Evolutionary conservation across 768 basidiomycete species (phyloP).

Genomic region (Chlorophyllum brunneum): DNA sequence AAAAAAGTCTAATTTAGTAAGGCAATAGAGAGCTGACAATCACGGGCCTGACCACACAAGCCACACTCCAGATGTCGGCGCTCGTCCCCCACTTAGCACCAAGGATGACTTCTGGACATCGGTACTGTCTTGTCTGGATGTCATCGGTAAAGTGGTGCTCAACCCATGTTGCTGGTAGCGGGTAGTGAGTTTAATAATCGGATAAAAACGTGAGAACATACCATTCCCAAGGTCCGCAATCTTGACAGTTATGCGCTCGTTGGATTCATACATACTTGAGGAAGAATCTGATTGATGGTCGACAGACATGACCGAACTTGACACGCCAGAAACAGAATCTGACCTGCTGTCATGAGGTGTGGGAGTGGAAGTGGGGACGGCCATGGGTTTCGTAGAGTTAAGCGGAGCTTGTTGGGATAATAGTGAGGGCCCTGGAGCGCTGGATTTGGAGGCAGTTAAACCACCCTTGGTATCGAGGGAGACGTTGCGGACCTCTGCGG

Average conservation of each 20-base stretch:
- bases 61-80: slow-evolving; percentile 96
- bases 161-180: slow-evolving; percentile 67
- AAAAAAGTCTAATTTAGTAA: neutral
- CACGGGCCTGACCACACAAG: slow-evolving; percentile 82
- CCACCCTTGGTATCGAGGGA: slow-evolving; percentile 30
- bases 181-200: slow-evolving; percentile 1
- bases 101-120: slow-evolving; percentile 95
- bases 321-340: slow-evolving; percentile 16
- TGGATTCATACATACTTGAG: slow-evolving; percentile 3
- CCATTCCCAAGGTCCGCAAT: slow-evolving; percentile 98
- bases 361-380: slow-evolving; percentile 18
- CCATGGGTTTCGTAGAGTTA: slow-evolving; percentile 22
- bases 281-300: slow-evolving; percentile 30
- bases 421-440: slow-evolving; percentile 57
- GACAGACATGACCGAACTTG: slow-evolving; percentile 30
- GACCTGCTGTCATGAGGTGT: slow-evolving; percentile 10
- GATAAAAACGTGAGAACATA: slow-evolving; percentile 24
- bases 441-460: slow-evolving; percentile 22
- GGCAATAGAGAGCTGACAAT: neutral
- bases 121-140: slow-evolving; percentile 95
- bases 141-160: slow-evolving; percentile 99
- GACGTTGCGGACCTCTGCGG: slow-evolving; percentile 36
- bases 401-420: slow-evolving; percentile 66
- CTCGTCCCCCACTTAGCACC: slow-evolving; percentile 95
- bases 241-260: slow-evolving; percentile 86